phyloP scores from a whole-genome alignment of 805 yeast genomes.

The Candida fluviatilis region DNA sequence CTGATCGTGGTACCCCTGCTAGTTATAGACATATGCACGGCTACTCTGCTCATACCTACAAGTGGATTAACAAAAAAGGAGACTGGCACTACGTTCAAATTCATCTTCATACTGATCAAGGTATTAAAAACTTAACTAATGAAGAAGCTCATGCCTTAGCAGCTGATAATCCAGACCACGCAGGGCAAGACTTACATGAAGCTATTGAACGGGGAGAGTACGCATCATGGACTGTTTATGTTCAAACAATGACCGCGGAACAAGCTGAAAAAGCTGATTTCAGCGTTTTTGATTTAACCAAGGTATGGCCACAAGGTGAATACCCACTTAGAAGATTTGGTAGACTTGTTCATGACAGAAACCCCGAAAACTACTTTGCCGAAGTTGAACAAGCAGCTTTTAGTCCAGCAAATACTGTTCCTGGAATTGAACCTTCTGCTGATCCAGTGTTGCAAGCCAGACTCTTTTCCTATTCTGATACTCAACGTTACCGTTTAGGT shows the following conservation, averaged over 20 bases:
- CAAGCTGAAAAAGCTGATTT: conserved; percentile 49
- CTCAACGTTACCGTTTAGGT: conserved; percentile 80
- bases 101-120: conserved; percentile 50
- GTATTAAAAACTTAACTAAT: conserved; percentile 37
- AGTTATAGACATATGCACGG: conserved; percentile 56
- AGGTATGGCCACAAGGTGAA: conserved; percentile 54
- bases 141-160: conserved; percentile 45
- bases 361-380: conserved; percentile 47
- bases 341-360: conserved; percentile 48
- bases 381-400: conserved; percentile 81
- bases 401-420: conserved; percentile 81
- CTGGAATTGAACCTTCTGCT: conserved; percentile 76
- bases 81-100: conserved; percentile 52
- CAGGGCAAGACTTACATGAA: conserved; percentile 33
- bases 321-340: conserved; percentile 57
- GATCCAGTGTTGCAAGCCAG: conserved; percentile 84
- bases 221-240: conserved; percentile 51
- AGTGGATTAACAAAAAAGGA: conserved; percentile 49
- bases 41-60: conserved; percentile 63
- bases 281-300: conserved; percentile 51
- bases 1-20: conserved; percentile 58
- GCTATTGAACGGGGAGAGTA: conserved; percentile 45
- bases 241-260: conserved; percentile 57
- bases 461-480: conserved; percentile 78
- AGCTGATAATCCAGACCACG: conserved; percentile 50